A percentile compares a stretch with the other conserved stretches of the same genome.
These are phyloP conservation scores for Alternaria ventricosa DNA, from an alignment of 2,329 filamentous ascomycete species.

Conservation along the genomic window DNA sequence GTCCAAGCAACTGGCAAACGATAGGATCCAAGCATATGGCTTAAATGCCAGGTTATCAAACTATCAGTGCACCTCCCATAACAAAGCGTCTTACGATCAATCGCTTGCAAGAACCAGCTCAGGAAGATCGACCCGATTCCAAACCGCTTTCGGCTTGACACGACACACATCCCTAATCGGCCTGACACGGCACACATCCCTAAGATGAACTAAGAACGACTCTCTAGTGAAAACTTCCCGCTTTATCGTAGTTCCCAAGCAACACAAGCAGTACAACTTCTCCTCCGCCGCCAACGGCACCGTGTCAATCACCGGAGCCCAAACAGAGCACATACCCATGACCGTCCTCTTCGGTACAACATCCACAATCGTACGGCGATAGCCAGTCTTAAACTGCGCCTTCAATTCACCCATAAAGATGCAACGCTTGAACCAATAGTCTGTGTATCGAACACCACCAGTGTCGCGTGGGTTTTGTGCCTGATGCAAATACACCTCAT, in stretches of 20 bases:
- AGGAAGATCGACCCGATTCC: not conserved
- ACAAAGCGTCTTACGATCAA: not conserved
- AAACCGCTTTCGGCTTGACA: not conserved
- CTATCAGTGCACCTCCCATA: not conserved
- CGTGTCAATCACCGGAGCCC: not conserved
- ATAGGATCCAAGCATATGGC: not conserved
- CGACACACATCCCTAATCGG: not conserved
- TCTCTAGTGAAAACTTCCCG: not conserved
- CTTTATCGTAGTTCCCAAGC: not conserved
- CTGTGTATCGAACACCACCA: not conserved
- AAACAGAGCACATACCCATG: not conserved
- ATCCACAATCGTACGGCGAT: not conserved
- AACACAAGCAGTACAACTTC: not conserved
- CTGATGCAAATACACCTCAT: not conserved
- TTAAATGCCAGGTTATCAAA: not conserved
- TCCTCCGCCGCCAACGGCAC: not conserved
- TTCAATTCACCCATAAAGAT: not conserved
- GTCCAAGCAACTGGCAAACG: not conserved
- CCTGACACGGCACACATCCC: not conserved
- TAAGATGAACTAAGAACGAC: not conserved
- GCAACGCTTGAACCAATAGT: not conserved
- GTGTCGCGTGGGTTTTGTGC: not conserved
- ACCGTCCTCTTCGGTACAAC: not conserved
- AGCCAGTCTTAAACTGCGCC: not conserved
- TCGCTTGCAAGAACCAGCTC: not conserved